Conservation (phyloP, 768 basidiomycete species). For the Suillus variegatus region DNA sequence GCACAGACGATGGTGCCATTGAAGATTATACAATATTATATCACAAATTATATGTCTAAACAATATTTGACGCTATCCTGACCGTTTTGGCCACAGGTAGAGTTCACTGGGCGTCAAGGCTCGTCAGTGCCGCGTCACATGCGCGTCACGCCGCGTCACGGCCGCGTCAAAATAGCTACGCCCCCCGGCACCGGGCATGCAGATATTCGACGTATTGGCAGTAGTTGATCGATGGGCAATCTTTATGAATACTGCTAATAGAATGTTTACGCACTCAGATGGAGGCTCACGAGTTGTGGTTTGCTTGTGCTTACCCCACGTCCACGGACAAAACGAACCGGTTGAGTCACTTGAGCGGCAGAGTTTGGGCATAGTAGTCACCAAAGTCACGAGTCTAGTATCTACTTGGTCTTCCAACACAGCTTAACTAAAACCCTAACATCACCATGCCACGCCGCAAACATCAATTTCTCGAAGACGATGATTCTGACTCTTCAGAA, state of each 20-base stretch:
- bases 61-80: too few relatives aligned
- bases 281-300: not conserved
- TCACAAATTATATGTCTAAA: too few relatives aligned
- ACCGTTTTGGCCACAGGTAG: too few relatives aligned
- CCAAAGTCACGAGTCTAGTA: not conserved
- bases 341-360: not conserved
- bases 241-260: not conserved
- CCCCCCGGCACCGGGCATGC: too few relatives aligned
- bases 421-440: not conserved
- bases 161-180: too few relatives aligned
- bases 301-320: not conserved
- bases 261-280: not conserved
- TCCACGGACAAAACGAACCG: too few relatives aligned
- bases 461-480: constrained; percentile 67
- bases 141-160: too few relatives aligned
- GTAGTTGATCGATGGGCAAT: not conserved
- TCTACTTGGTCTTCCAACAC: not conserved
- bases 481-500: constrained; percentile 71
- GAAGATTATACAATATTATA: too few relatives aligned
- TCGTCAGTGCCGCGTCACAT: too few relatives aligned
- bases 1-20: too few relatives aligned
- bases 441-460: constrained; percentile 71
- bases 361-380: too few relatives aligned
- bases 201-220: not conserved
- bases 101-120: too few relatives aligned